These are phyloP conservation scores for Zasmidium angulare DNA, from an alignment of 2,329 filamentous ascomycete genomes.

Conservation along the genomic window DNA sequence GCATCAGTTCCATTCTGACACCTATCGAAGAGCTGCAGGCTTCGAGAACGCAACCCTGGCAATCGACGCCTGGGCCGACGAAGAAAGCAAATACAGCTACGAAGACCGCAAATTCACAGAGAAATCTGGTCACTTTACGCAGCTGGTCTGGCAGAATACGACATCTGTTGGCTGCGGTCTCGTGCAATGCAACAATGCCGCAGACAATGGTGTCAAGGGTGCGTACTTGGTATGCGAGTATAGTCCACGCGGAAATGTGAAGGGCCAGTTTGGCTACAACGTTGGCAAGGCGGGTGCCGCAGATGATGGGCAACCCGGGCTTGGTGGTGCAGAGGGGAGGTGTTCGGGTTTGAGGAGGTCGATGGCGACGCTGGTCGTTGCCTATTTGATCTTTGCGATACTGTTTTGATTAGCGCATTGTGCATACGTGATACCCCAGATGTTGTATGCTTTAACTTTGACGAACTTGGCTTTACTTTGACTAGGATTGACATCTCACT, in stretches of 20 bases:
- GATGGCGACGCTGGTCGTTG: slow-evolving; percentile 10
- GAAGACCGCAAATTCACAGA: slow-evolving; percentile 27
- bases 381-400: slow-evolving; percentile 3
- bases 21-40: slow-evolving; percentile 19
- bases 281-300: slow-evolving; percentile 31
- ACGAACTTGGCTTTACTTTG: not conserved
- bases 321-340: slow-evolving; percentile 17
- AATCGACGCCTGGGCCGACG: slow-evolving; percentile 34
- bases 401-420: slow-evolving; percentile 6
- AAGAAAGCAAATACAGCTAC: slow-evolving; percentile 32
- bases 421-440: slow-evolving; percentile 11
- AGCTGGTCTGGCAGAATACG: slow-evolving; percentile 35
- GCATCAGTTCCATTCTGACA: not conserved
- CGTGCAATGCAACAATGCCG: slow-evolving; percentile 24
- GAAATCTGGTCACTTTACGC: slow-evolving; percentile 34
- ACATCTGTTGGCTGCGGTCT: slow-evolving; percentile 32
- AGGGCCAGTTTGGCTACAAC: slow-evolving; percentile 36
- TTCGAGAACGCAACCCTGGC: slow-evolving; percentile 24
- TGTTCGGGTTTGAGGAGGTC: slow-evolving; percentile 1
- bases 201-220: slow-evolving; percentile 21
- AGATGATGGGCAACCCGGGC: slow-evolving; percentile 22
- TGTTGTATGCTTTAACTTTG: not conserved
- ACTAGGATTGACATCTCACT: not conserved
- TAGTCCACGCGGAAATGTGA: slow-evolving; percentile 38
- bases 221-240: slow-evolving; percentile 41